Conservation (phyloP, 805 yeast species). For the Candida andamanensis region DNA sequence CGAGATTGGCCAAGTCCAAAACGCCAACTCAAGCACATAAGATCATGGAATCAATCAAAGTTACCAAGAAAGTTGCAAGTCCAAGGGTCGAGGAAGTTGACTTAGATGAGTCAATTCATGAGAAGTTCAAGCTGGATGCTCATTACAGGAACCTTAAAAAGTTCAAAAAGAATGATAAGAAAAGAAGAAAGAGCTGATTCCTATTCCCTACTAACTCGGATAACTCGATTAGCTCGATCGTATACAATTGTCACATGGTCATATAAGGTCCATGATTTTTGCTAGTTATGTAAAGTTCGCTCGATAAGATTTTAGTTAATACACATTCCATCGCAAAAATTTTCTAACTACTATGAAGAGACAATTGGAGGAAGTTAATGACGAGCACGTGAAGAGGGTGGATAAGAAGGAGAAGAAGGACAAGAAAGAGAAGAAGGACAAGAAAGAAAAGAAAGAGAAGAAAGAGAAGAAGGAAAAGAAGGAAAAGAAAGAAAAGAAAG, state of each 20-base stretch:
- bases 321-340: too few relatives aligned
- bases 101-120: conserved; percentile 8
- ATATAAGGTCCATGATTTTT: too few relatives aligned
- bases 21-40: not conserved
- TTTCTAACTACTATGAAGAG: conserved; percentile 7
- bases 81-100: conserved; percentile 3
- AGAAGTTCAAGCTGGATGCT: conserved; percentile 14
- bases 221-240: too few relatives aligned
- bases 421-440: conserved; percentile 10
- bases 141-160: conserved; percentile 15
- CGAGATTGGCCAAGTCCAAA: conserved; percentile 10
- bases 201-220: too few relatives aligned
- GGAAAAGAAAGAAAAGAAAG: conserved; percentile 2
- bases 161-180: conserved; percentile 11
- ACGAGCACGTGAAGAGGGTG: conserved; percentile 5
- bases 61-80: not conserved
- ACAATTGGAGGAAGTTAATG: conserved; percentile 10
- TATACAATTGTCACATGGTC: too few relatives aligned
- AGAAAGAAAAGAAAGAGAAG: conserved; percentile 10
- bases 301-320: too few relatives aligned
- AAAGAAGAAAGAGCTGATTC: conserved; percentile 7
- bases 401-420: conserved; percentile 12
- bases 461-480: conserved; percentile 15
- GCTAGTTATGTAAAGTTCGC: too few relatives aligned
- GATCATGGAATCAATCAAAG: not conserved